Percentiles rank a stretch among this genome's conserved stretches.
These are phyloP conservation scores for Fusarium piperis DNA, from an alignment of 2,329 filamentous ascomycete genomes.

Conservation along the genomic window DNA sequence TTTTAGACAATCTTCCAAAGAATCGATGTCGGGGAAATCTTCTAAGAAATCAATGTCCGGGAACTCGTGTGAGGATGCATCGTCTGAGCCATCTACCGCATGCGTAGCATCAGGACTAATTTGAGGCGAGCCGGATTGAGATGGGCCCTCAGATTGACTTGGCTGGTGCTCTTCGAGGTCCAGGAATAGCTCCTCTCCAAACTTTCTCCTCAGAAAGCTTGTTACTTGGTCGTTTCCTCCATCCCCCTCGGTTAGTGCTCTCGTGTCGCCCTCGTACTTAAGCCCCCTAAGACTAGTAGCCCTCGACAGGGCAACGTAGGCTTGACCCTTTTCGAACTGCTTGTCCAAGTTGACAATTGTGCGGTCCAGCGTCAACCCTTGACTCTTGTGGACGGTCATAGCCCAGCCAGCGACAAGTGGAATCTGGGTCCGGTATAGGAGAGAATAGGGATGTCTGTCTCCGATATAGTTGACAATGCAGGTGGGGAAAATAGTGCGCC, in stretches of 20 bases:
- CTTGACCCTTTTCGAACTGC: conserved; percentile 67
- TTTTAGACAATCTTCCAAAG: background rate
- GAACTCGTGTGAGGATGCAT: background rate
- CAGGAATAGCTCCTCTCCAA: background rate
- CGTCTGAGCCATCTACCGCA: background rate
- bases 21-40: background rate
- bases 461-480: conserved; percentile 61
- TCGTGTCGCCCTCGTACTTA: conserved; percentile 7
- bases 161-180: background rate
- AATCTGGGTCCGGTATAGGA: conserved; percentile 66
- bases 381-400: conserved; percentile 70
- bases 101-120: background rate
- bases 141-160: background rate
- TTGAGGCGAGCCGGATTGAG: background rate
- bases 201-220: background rate
- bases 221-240: background rate
- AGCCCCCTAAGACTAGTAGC: conserved; percentile 29
- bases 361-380: conserved; percentile 70
- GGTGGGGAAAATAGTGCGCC: conserved; percentile 59
- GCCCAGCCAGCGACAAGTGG: conserved; percentile 70
- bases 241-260: background rate
- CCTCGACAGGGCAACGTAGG: conserved; percentile 59
- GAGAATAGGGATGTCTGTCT: conserved; percentile 52
- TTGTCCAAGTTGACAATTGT: conserved; percentile 63
- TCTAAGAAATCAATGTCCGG: background rate